phyloP scores from a whole-genome alignment of 2,329 filamentous ascomycete genomes.

The Emericellopsis cladophorae region DNA sequence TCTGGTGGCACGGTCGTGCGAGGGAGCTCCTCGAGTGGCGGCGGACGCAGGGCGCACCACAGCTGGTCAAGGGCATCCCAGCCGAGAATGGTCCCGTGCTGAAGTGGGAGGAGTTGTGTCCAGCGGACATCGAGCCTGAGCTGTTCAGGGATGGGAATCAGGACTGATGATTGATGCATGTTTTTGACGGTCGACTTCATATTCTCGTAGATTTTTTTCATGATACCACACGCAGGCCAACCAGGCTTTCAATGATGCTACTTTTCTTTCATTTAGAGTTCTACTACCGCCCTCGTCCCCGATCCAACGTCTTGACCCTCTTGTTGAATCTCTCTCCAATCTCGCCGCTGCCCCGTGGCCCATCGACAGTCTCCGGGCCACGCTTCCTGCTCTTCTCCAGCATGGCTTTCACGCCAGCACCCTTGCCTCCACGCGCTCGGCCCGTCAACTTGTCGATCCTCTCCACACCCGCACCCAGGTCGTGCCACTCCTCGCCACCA shows the following conservation, averaged over 20 bases:
- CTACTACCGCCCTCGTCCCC: constrained; percentile 16
- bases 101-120: constrained; percentile 12
- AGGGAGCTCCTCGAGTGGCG: constrained; percentile 7
- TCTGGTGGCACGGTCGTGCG: constrained; percentile 11
- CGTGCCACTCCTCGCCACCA: constrained; percentile 89
- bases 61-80: constrained; percentile 7
- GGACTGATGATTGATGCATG: background rate
- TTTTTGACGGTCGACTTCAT: background rate
- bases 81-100: constrained; percentile 7
- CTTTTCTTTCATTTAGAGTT: background rate
- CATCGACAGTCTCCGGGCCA: constrained; percentile 53
- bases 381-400: constrained; percentile 83
- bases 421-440: constrained; percentile 44
- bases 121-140: constrained; percentile 8
- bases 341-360: constrained; percentile 51
- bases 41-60: constrained; percentile 2
- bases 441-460: constrained; percentile 74
- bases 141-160: constrained; percentile 8
- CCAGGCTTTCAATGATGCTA: too few species aligned
- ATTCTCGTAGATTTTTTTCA: background rate
- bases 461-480: constrained; percentile 73
- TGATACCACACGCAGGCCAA: too few species aligned
- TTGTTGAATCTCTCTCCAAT: constrained; percentile 69
- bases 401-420: constrained; percentile 44
- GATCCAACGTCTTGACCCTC: constrained; percentile 44